A percentile compares a stretch with the other conserved stretches of the same genome.
Evolutionary conservation across 2,329 filamentous ascomycete species (phyloP).

Genomic region (Nemania sp.): DNA sequence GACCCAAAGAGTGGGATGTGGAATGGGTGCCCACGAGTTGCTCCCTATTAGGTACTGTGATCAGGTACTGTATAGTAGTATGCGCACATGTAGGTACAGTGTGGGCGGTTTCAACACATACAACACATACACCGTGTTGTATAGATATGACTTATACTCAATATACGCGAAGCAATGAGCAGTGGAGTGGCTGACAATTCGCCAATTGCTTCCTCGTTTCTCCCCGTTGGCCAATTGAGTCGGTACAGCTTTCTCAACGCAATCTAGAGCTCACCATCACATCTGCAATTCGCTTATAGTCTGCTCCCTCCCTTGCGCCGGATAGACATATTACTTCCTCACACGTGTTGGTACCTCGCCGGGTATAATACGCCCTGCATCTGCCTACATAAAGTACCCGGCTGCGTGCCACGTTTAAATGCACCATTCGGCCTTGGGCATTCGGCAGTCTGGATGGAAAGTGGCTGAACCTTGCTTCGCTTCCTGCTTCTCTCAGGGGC

Average conservation of each 20-base stretch:
- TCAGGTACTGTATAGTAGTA: too few relatives aligned
- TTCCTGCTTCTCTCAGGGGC: conserved; percentile 29
- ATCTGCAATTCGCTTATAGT: conserved; percentile 25
- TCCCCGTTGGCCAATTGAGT: conserved; percentile 24
- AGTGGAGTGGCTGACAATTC: conserved; percentile 14
- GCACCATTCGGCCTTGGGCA: conserved; percentile 26
- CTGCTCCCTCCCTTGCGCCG: background rate
- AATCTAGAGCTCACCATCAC: conserved; percentile 31
- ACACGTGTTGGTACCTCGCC: conserved; percentile 36
- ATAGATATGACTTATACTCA: conserved; percentile 1
- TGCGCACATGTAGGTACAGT: background rate
- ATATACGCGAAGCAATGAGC: background rate
- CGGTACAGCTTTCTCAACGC: conserved; percentile 9
- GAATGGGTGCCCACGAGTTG: background rate
- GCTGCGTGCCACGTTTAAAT: conserved; percentile 32
- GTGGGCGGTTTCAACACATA: background rate
- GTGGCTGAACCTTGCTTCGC: conserved; percentile 15
- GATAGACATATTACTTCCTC: conserved; percentile 28
- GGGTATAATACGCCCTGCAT: conserved; percentile 29
- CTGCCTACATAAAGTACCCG: conserved; percentile 17
- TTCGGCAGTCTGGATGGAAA: conserved; percentile 19
- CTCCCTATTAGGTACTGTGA: too few relatives aligned
- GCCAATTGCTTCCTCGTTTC: conserved; percentile 23
- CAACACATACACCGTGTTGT: background rate
- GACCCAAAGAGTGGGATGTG: background rate